phyloP scores from a whole-genome alignment of 1,139 yeast species.

The Debaryomyces robertsiae region DNA sequence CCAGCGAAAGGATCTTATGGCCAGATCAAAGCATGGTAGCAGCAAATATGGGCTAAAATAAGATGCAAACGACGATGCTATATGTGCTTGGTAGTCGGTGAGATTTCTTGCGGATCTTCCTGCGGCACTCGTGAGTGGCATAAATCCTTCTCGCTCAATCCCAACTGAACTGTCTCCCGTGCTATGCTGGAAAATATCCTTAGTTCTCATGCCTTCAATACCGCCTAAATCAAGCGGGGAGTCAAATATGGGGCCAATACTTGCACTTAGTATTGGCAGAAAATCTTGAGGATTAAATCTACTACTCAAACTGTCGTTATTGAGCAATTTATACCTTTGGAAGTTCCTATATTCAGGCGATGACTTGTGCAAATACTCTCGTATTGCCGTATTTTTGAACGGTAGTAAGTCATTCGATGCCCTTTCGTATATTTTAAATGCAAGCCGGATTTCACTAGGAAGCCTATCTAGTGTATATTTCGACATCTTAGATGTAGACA shows the following conservation, averaged over 20 bases:
- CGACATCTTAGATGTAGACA: conserved; percentile 12
- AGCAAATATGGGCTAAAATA: conserved; percentile 22
- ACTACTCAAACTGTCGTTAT: conserved; percentile 6
- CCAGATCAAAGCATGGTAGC: conserved; percentile 17
- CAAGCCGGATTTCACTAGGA: conserved; percentile 14
- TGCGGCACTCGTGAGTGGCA: conserved; percentile 17
- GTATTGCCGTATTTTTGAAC: conserved; percentile 15
- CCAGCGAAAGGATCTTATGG: conserved; percentile 31
- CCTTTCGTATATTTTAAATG: conserved; percentile 16
- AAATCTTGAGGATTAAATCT: conserved; percentile 24
- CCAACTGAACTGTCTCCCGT: neutral
- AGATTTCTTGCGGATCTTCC: conserved; percentile 19
- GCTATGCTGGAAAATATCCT: conserved; percentile 18
- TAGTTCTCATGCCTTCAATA: conserved; percentile 19
- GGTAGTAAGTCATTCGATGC: conserved; percentile 14
- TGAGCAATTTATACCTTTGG: conserved; percentile 23
- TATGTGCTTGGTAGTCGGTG: conserved; percentile 25
- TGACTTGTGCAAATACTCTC: conserved; percentile 19
- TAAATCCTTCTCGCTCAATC: conserved; percentile 4
- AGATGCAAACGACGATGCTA: conserved; percentile 26
- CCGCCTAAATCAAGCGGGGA: conserved; percentile 18
- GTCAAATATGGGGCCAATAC: conserved; percentile 23
- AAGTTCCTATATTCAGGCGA: conserved; percentile 24
- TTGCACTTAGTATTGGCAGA: conserved; percentile 22
- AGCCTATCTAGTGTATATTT: conserved; percentile 13